Percentiles rank a stretch among this genome's conserved stretches.
Evolutionary conservation across 2,329 filamentous ascomycete species (phyloP).

Genomic region (Colletotrichum sp.): DNA sequence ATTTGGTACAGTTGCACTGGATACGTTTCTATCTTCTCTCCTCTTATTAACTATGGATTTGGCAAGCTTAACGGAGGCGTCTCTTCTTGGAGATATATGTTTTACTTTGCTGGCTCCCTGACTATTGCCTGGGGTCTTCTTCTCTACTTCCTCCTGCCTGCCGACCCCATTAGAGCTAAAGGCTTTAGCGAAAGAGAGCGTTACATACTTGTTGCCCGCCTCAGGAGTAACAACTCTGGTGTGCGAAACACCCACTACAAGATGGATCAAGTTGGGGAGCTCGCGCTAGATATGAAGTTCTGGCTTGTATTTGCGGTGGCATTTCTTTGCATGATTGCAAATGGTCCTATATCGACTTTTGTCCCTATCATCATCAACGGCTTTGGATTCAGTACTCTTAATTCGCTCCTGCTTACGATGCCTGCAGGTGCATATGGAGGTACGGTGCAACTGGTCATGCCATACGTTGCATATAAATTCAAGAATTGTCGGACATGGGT

Average conservation of each 20-base stretch:
- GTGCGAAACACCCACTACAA: conserved; percentile 50
- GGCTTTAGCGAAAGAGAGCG: conserved; percentile 32
- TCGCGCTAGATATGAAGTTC: conserved; percentile 36
- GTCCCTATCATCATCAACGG: conserved; percentile 49
- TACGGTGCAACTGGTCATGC: conserved; percentile 41
- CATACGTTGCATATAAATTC: conserved; percentile 44
- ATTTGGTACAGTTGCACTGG: conserved; percentile 43
- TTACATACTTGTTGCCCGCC: conserved; percentile 30
- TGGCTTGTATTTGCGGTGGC: conserved; percentile 44
- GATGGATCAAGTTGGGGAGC: conserved; percentile 43
- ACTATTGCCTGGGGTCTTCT: conserved; percentile 28
- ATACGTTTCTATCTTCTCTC: conserved; percentile 36
- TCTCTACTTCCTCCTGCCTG: conserved; percentile 31
- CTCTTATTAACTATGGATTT: conserved; percentile 37
- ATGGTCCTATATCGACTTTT: conserved; percentile 49
- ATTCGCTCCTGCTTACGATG: conserved; percentile 46
- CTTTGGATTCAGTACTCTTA: conserved; percentile 47
- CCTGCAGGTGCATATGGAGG: conserved; percentile 41
- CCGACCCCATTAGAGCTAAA: conserved; percentile 31
- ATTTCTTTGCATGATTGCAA: conserved; percentile 46
- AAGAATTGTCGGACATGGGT: conserved; percentile 39
- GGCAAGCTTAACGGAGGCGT: conserved; percentile 31
- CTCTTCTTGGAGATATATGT: conserved; percentile 37
- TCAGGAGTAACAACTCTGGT: conserved; percentile 39
- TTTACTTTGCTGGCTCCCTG: conserved; percentile 35